These are phyloP conservation scores for Agrostemma githago DNA, from an alignment of 148 eudicot species.

Conservation along the genomic window DNA sequence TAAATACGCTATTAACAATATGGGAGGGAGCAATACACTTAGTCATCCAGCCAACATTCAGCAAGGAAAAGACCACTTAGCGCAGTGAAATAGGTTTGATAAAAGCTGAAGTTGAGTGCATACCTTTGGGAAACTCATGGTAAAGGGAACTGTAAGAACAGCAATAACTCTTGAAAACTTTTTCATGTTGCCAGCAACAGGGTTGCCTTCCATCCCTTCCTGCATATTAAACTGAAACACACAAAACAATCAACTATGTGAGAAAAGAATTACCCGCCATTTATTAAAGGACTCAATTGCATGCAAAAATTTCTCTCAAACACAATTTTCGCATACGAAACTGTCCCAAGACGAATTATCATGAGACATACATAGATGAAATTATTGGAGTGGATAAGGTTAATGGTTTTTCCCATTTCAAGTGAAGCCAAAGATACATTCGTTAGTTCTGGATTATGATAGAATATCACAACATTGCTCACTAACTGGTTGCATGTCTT, in stretches of 20 bases:
- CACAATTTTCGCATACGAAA: neutral
- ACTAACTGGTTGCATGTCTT: no score
- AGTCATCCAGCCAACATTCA: no score
- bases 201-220: constrained; percentile 97
- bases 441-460: no score
- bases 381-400: no score
- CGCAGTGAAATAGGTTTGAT: no score
- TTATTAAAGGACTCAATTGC: neutral
- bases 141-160: constrained; percentile 65
- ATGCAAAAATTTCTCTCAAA: neutral
- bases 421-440: no score
- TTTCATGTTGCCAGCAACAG: constrained; percentile 76
- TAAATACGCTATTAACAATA: neutral
- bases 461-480: no score
- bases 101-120: neutral
- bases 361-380: neutral
- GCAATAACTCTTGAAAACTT: constrained; percentile 77
- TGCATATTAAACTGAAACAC: constrained; percentile 67
- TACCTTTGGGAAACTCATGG: constrained; percentile 85
- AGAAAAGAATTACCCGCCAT: neutral
- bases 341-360: neutral
- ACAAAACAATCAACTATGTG: neutral
- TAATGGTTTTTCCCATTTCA: no score
- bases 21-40: no score
- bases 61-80: no score